These are phyloP conservation scores for Volutella citrinella DNA, from an alignment of 2,329 filamentous ascomycete species.

Conservation along the genomic window DNA sequence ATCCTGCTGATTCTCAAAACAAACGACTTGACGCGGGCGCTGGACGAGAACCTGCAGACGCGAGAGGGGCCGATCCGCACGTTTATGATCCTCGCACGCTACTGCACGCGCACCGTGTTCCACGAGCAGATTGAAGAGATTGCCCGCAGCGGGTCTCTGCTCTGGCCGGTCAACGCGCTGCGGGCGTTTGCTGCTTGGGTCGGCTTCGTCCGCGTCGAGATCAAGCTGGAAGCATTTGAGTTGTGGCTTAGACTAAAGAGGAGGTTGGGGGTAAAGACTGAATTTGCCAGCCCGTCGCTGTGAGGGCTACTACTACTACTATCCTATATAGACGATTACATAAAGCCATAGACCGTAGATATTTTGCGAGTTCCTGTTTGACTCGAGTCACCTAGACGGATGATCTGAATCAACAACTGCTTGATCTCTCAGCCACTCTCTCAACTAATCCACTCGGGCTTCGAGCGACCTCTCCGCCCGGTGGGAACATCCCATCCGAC, in stretches of 20 bases:
- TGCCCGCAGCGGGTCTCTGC: constrained; percentile 47
- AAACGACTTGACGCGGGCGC: constrained; percentile 88
- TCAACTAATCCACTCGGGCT: too few species aligned
- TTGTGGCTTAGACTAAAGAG: constrained; percentile 57
- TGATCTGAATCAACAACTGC: constrained; percentile 1
- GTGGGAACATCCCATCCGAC: background rate
- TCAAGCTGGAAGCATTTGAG: constrained; percentile 64
- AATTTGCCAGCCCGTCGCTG: constrained; percentile 25
- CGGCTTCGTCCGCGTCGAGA: constrained; percentile 56
- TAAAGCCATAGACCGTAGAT: too few species aligned
- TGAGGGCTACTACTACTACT: constrained; percentile 11
- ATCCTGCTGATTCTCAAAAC: constrained; percentile 96
- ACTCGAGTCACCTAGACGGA: constrained; percentile 3
- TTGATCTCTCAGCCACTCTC: constrained; percentile 8
- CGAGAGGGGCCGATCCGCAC: constrained; percentile 61
- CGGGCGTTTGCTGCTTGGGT: constrained; percentile 55
- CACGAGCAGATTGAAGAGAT: constrained; percentile 62
- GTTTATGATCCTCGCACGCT: constrained; percentile 67
- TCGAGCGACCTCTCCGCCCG: too few species aligned
- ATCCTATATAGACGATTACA: constrained; percentile 19
- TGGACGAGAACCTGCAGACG: constrained; percentile 88
- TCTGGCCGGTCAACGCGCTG: constrained; percentile 56
- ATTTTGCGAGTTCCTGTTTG: background rate
- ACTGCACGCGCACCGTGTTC: constrained; percentile 65
- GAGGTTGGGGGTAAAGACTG: constrained; percentile 32